Base-by-base conservation (phyloP, 306 rosid species). In the Vigna reflexopilosa region DNA sequence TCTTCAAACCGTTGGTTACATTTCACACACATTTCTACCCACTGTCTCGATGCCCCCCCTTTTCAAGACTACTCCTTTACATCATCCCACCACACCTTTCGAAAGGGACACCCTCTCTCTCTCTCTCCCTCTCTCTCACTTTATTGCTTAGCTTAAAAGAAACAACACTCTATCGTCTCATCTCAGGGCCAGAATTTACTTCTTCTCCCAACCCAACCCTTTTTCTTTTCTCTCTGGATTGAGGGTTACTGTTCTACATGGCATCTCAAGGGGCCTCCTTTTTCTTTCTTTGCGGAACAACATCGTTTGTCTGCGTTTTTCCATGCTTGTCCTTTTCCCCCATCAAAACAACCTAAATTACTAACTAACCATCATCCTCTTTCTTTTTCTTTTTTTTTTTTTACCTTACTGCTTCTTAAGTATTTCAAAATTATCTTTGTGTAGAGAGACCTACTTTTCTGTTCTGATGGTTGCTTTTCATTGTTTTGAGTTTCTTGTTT, bases 91-190 rank as follows among this genome's bases (percentile, higher is more conserved):
- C 80, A 77, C 76, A 32, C 79, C 86, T 56, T 85, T 75, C 54
- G 81, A 86, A 81, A 88, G 83, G 54, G 88, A 85, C 89, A 72
- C 73, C 81, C 81, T 15, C 52, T 14, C 55, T 7, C 17, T 57
- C 57, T 50, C 14, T 38, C 7, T 56, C 62, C 22, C 2, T 10
- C 2, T 17, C 50, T 51, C 10, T 63, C 63, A 34, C 38, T 49
- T 44, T 78, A 50, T 74, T 83, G 84, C 88, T 88, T 81, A 77
- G 22, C 78, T 54, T 67, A 20, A 85, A 83, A 83, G 88, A 82
- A 83, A 82, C 84, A 76, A 42, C 86, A 10, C 2, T 13, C 14
- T 44, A 44, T 44, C 49, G 1, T 2, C 13, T 44, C 15, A 11
- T 45, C 15, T 45, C 49, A 44, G 3, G 49, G 49, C 0, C 49